Evolutionary conservation across 2,329 filamentous ascomycete species (phyloP).

Genomic region (Trichoderma atroviride): DNA sequence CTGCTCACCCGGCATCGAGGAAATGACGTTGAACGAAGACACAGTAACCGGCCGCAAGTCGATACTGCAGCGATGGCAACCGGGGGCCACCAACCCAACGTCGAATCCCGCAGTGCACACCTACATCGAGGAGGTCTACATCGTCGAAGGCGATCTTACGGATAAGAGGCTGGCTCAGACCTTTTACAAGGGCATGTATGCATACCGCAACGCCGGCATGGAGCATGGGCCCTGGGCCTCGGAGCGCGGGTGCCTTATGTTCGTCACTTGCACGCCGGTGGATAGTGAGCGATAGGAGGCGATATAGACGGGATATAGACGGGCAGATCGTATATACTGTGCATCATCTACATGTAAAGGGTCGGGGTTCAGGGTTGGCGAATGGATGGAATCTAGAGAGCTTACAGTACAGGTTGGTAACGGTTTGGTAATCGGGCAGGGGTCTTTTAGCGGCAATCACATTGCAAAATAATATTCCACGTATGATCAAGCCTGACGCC

Average conservation of each 20-base stretch:
- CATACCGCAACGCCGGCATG: constrained; percentile 45
- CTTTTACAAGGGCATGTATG: constrained; percentile 43
- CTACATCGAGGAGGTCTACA: constrained; percentile 44
- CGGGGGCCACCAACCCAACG: constrained; percentile 34
- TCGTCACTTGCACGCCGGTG: constrained; percentile 10
- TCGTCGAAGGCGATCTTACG: constrained; percentile 41
- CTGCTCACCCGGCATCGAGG: constrained; percentile 41
- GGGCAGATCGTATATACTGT: not conserved
- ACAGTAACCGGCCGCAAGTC: constrained; percentile 35
- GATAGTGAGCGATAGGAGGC: not conserved
- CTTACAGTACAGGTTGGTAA: not conserved
- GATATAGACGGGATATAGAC: not conserved
- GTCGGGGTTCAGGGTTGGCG: not conserved
- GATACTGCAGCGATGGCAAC: constrained; percentile 43
- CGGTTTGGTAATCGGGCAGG: not conserved
- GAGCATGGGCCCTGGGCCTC: constrained; percentile 44
- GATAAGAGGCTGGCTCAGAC: constrained; percentile 37
- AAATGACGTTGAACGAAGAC: constrained; percentile 42
- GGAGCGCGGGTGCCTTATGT: constrained; percentile 40
- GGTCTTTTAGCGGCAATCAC: not conserved
- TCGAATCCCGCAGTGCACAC: constrained; percentile 39
- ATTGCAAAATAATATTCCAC: constrained; percentile 17
- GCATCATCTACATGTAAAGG: not conserved
- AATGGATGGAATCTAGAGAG: not conserved
- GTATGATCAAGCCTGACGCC: constrained; percentile 1